phyloP scores from a whole-genome alignment of 352 stramenopile species.

The Phytophthora fragariaefolia region DNA sequence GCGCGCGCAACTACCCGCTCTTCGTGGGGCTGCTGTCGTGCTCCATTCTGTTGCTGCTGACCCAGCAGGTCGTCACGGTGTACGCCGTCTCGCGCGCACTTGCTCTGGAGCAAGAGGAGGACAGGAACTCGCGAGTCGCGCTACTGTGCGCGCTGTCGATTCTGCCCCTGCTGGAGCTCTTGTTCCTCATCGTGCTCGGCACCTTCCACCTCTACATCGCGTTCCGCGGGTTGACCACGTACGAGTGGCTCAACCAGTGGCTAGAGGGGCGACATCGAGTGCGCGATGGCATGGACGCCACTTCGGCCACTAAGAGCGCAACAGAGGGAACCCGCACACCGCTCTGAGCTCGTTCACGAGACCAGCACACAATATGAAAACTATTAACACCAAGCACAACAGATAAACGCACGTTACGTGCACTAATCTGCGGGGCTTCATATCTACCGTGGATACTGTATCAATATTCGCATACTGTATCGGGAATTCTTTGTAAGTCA shows the following conservation, averaged over 20 bases:
- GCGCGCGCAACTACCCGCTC: constrained; percentile 68
- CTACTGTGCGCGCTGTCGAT: constrained; percentile 48
- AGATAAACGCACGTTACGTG: constrained; percentile 3
- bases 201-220: constrained; percentile 74
- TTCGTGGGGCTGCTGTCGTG: constrained; percentile 68
- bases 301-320: constrained; percentile 3
- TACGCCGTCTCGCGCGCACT: constrained; percentile 48
- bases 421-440: background rate
- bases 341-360: constrained; percentile 6
- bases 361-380: constrained; percentile 2
- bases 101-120: background rate
- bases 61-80: constrained; percentile 56
- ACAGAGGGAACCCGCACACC: constrained; percentile 11
- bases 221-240: constrained; percentile 51
- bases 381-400: constrained; percentile 12
- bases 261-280: constrained; percentile 26
- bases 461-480: too few species aligned
- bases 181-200: constrained; percentile 65
- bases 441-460: too few species aligned
- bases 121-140: constrained; percentile 17
- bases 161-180: constrained; percentile 58
- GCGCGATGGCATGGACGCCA: background rate
- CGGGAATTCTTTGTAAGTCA: too few species aligned
- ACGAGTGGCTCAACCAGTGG: constrained; percentile 66
- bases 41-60: constrained; percentile 59